A percentile compares a stretch with the other conserved stretches of the same genome.
Evolutionary conservation across 2,329 filamentous ascomycete genomes (phyloP).

Genomic region (Colletotrichum liaoningense): DNA sequence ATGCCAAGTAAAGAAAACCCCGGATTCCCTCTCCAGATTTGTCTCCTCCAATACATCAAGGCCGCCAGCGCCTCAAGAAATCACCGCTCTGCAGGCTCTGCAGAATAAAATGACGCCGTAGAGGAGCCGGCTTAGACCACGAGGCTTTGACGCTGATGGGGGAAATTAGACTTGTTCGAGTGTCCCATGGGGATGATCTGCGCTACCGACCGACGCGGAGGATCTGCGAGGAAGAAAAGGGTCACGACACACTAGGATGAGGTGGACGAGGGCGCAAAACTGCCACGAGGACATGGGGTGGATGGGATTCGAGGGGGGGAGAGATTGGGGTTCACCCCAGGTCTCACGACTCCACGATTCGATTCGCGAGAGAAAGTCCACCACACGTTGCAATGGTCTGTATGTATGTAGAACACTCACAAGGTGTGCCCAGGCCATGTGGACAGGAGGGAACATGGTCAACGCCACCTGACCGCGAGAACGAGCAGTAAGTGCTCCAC

Average conservation of each 20-base stretch:
- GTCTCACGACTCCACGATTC: constrained; percentile 29
- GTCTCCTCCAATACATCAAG: not conserved
- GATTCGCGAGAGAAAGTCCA: not conserved
- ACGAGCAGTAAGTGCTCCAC: not conserved
- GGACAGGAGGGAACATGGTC: not conserved
- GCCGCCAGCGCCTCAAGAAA: not conserved
- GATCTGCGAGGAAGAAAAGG: constrained; percentile 18
- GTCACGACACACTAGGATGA: not conserved
- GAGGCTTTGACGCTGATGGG: not conserved
- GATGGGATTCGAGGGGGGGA: too few species aligned
- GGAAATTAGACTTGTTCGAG: not conserved
- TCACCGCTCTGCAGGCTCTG: not conserved
- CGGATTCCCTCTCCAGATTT: too few species aligned
- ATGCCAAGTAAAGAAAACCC: not conserved
- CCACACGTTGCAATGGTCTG: not conserved
- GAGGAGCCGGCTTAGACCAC: constrained; percentile 12
- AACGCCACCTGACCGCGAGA: constrained; percentile 13
- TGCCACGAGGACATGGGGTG: constrained; percentile 8
- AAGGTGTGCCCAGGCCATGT: constrained; percentile 14
- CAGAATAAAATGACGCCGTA: not conserved
- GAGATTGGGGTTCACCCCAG: not conserved
- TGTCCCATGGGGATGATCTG: constrained; percentile 13
- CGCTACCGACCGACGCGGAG: constrained; percentile 7
- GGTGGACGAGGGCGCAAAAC: not conserved
- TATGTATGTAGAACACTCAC: constrained; percentile 1